Percentiles rank a stretch among this genome's conserved stretches.
phyloP scores from a whole-genome alignment of 352 stramenopile genomes.

The Globisporangium camurandrum region DNA sequence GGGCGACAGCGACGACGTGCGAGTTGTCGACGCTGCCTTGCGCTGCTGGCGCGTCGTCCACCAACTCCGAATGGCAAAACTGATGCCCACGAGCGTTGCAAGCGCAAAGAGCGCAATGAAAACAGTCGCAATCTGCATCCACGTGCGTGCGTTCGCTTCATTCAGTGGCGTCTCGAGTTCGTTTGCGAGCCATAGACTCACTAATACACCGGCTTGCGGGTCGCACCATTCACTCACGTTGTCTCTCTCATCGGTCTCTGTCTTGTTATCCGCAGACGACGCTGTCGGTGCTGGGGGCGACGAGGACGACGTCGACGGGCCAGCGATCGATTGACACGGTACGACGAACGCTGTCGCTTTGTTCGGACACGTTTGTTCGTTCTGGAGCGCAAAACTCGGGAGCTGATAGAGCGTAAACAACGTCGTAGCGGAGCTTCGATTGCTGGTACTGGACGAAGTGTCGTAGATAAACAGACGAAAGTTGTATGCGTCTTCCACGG shows the following conservation, averaged over 20 bases:
- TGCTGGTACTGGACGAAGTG: background rate
- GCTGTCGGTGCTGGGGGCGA: background rate
- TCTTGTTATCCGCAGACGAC: too few relatives aligned
- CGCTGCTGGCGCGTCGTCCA: background rate
- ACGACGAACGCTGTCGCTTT: conserved; percentile 33
- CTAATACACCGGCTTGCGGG: conserved; percentile 20
- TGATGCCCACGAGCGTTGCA: conserved; percentile 4
- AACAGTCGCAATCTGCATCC: conserved; percentile 8
- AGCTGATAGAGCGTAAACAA: conserved; percentile 48
- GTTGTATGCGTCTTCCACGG: conserved; percentile 17
- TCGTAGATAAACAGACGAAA: conserved; percentile 32
- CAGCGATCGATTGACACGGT: conserved; percentile 21
- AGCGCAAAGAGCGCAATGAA: conserved; percentile 12
- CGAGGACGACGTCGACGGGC: background rate
- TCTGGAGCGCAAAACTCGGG: conserved; percentile 9
- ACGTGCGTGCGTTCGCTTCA: conserved; percentile 4
- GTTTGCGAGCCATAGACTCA: conserved; percentile 29
- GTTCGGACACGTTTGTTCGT: conserved; percentile 18
- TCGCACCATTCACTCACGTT: conserved; percentile 22
- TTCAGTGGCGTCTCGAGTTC: background rate
- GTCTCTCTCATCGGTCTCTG: background rate
- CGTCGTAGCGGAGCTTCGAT: conserved; percentile 2
- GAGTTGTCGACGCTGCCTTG: background rate
- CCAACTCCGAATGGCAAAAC: conserved; percentile 8
- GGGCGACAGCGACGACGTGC: background rate